Base-by-base conservation (phyloP, 176 grass and related monocot species). In the Pontederia crassipes region DNA sequence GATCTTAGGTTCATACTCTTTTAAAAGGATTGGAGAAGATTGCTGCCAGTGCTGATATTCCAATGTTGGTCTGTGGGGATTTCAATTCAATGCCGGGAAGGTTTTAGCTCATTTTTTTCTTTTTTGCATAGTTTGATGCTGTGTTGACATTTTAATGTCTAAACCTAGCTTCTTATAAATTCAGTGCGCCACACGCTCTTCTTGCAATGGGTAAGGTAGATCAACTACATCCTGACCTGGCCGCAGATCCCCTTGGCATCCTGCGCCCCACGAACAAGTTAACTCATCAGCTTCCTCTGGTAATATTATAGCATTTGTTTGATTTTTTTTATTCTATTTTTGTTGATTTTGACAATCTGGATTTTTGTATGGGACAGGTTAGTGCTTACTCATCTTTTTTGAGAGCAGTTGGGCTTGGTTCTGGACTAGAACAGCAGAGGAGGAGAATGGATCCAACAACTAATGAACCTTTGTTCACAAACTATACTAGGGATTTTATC, bases 51-150 rank as follows among this genome's bases (percentile, higher is more conserved):
- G 94, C 94, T 17, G 94, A 93, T 67, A 99, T 99, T 93, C 94
- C 94, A 48, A 99, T 99, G 94, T 73, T 99, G 77, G 94, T 99
- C 46, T 99, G 94, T 89, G 94, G 94, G 52, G 88, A 99, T 93
- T 99, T 99, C 46, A 93, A 93, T 74, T 86, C 94, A 46, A 68
- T 68, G 65, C 94, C 94, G 68, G 94, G 88, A 70, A 99, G 94
- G 94, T 73, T 69, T 10, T 54, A 61, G 1, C 13, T 18, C n/a
- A 64, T 56, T 52, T 40, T 18, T 59, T 61, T 62, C 65, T 65
- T 0, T 62, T 12, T 52, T 78, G 4, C 15, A 45, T 18, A 12
- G 49, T 35, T 49, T 69, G 16, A 51, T 20, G 18, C 14, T 57
- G 0, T 11, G 48, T 57, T 49, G n/a, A 28, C 32, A 40, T 40